These are phyloP conservation scores for Poa pratensis DNA, from an alignment of 176 grass and related monocot genomes.

Conservation along the genomic window DNA sequence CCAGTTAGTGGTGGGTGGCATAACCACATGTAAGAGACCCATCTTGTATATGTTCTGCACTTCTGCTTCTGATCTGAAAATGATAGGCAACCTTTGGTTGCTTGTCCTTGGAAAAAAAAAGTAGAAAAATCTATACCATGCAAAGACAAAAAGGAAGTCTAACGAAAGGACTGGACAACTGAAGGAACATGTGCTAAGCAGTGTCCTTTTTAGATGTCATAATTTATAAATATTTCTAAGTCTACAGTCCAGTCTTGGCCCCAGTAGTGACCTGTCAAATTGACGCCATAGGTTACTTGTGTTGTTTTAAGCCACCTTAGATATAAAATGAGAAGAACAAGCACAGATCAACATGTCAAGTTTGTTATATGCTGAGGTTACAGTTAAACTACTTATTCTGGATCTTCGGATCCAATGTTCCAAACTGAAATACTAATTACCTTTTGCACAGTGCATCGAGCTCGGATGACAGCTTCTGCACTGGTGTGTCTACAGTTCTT, in stretches of 20 bases:
- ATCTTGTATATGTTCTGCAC: not conserved
- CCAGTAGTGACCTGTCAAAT: slow-evolving; percentile 4
- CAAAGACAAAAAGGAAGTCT: slow-evolving; percentile 5
- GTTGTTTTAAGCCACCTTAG: not conserved
- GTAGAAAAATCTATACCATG: not conserved
- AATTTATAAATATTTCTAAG: slow-evolving; percentile 6
- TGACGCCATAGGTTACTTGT: not conserved
- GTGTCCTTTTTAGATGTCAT: not conserved
- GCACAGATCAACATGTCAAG: slow-evolving; percentile 1
- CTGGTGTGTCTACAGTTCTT: not conserved
- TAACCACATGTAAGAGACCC: not conserved
- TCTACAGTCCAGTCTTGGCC: not conserved
- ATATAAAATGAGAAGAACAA: slow-evolving; percentile 7
- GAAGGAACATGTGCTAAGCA: slow-evolving; percentile 28
- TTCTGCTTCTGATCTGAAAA: not conserved
- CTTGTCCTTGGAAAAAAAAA: not conserved
- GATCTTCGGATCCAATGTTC: not conserved
- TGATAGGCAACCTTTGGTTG: not conserved
- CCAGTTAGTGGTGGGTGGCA: not conserved
- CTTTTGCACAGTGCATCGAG: not conserved
- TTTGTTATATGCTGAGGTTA: slow-evolving; percentile 3
- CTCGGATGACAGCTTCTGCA: not conserved
- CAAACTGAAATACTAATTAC: not conserved
- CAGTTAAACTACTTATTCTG: slow-evolving; percentile 12
- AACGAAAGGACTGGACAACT: not conserved